Conservation (phyloP, 1,284 basidiomycete species). For the Cystobasidium pallidum region DNA sequence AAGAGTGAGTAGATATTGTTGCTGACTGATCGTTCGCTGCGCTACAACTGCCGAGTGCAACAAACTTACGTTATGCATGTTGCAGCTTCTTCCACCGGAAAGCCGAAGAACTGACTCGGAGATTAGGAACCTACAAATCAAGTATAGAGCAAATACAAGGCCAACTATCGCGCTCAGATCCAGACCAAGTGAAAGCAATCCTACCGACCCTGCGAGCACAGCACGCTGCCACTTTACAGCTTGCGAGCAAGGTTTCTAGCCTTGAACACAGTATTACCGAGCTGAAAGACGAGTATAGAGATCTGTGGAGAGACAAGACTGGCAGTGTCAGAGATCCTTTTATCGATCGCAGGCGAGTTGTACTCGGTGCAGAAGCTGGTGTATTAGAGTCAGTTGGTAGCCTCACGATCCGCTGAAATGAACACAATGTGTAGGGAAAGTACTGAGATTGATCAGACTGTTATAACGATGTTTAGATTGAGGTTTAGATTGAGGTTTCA, state of each 20-base stretch:
- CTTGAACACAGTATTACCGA: slow-evolving; percentile 48
- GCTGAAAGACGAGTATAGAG: slow-evolving; percentile 52
- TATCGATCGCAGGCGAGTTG: slow-evolving; percentile 39
- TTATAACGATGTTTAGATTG: too few species aligned
- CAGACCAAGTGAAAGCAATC: slow-evolving; percentile 48
- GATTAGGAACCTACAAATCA: slow-evolving; percentile 72
- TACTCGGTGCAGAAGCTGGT: slow-evolving; percentile 24
- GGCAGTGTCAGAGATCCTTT: slow-evolving; percentile 51
- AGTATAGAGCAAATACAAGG: slow-evolving; percentile 64
- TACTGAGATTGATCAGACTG: too few species aligned
- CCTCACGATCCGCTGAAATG: slow-evolving; percentile 4
- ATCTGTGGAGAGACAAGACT: slow-evolving; percentile 51
- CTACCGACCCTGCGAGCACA: slow-evolving; percentile 51
- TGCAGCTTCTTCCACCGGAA: slow-evolving; percentile 72
- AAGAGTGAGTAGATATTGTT: slow-evolving; percentile 22
- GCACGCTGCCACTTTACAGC: slow-evolving; percentile 49
- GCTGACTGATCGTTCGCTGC: too few species aligned
- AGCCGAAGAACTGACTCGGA: slow-evolving; percentile 70
- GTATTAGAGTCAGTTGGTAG: slow-evolving; percentile 28
- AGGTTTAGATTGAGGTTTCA: neutral
- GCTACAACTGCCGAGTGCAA: too few species aligned
- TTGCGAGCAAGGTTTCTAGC: slow-evolving; percentile 49
- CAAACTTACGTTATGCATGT: too few species aligned
- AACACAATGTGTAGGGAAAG: too few species aligned
- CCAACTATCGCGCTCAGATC: slow-evolving; percentile 33